Percentiles rank a stretch among this genome's conserved stretches.
Evolutionary conservation across 495 filamentous ascomycete species (phyloP).

Genomic region (Trypethelium eluteriae): DNA sequence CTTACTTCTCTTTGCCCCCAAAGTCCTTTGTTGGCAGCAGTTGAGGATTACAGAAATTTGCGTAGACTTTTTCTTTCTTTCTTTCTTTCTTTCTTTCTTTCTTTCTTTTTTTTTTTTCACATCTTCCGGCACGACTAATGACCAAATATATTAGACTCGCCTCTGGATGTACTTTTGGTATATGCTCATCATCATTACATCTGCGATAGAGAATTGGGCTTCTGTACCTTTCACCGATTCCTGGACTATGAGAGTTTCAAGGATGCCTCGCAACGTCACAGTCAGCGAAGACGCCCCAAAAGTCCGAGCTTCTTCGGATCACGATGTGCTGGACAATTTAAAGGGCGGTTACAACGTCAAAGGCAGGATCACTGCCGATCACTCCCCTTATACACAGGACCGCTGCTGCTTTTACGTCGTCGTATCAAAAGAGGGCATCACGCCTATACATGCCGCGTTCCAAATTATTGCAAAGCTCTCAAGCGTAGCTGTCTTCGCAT

Average conservation of each 20-base stretch:
- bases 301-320: neutral
- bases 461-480: constrained; percentile 16
- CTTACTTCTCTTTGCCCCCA: too few species aligned
- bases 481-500: constrained; percentile 20
- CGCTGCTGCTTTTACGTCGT: constrained; percentile 24
- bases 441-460: constrained; percentile 13
- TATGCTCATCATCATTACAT: constrained; percentile 19
- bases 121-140: too few species aligned
- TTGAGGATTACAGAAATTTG: too few species aligned
- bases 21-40: too few species aligned
- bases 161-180: constrained; percentile 29
- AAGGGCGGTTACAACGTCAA: constrained; percentile 18
- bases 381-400: constrained; percentile 14
- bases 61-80: too few species aligned
- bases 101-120: too few species aligned
- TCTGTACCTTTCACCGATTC: constrained; percentile 19
- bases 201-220: constrained; percentile 22
- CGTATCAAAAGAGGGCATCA: constrained; percentile 20
- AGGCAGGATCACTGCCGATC: constrained; percentile 15
- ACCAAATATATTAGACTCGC: constrained; percentile 12
- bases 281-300: constrained; percentile 15
- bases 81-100: too few species aligned
- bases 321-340: constrained; percentile 18
- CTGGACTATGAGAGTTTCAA: constrained; percentile 25
- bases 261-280: constrained; percentile 13